phyloP scores from a whole-genome alignment of 441 rosid genomes.

The Adansonia rubrostipa region DNA sequence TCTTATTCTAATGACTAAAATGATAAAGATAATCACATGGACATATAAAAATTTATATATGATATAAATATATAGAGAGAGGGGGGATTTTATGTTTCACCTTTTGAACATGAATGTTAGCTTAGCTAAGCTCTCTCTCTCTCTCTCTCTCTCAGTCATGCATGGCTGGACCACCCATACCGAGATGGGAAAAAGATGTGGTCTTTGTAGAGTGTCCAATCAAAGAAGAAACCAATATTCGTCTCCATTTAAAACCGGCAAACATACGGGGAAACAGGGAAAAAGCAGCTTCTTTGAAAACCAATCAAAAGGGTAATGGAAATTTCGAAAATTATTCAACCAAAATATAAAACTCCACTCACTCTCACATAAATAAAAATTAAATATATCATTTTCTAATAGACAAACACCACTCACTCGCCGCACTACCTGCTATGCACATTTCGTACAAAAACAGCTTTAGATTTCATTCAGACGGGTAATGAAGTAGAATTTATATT shows the following conservation, averaged over 20 bases:
- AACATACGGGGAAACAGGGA: slow-evolving; percentile 37
- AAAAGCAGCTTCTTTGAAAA: slow-evolving; percentile 31
- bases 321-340: slow-evolving; percentile 18
- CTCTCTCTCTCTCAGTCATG: slow-evolving; percentile 20
- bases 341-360: slow-evolving; percentile 14
- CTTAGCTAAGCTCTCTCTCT: background rate
- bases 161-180: slow-evolving; percentile 52
- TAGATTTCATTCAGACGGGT: slow-evolving; percentile 19
- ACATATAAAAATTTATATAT: background rate
- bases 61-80: background rate
- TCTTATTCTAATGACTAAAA: slow-evolving; percentile 26
- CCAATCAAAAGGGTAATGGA: slow-evolving; percentile 13
- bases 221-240: slow-evolving; percentile 30
- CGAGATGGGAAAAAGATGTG: slow-evolving; percentile 25
- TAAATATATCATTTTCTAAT: background rate
- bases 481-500: slow-evolving; percentile 14
- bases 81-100: background rate
- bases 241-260: slow-evolving; percentile 38
- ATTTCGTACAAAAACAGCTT: slow-evolving; percentile 25
- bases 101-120: slow-evolving; percentile 31
- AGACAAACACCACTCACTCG: slow-evolving; percentile 16
- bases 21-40: slow-evolving; percentile 16
- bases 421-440: slow-evolving; percentile 22
- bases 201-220: slow-evolving; percentile 32
- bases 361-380: background rate